Base-by-base conservation (phyloP, 495 filamentous ascomycete species). In the Ramalina intermedia region DNA sequence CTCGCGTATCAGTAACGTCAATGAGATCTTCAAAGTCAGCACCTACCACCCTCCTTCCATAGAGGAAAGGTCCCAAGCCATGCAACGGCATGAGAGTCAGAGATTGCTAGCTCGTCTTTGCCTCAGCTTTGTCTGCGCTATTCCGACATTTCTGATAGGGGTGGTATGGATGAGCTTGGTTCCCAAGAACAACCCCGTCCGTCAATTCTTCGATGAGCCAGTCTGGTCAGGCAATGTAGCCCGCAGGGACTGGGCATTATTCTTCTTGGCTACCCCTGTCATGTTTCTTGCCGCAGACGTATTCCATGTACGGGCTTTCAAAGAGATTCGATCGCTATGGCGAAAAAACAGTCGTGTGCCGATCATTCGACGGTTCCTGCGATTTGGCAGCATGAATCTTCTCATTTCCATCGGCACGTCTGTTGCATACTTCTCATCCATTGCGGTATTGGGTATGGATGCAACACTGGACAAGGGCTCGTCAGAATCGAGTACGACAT, bases 331-430 rank as follows among this genome's bases (percentile, higher is more conserved):
- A 49, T 74, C 80, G 0, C 63, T 95, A 21, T 96, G 90, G 90
- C 71, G 85, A 27, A 78, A 65, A n/a, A 75, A 79, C 40, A 96
- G 87, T 61, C 75, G 71, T 8, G 79, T 82, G 2, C 88, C 89
- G 0, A 59, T 94, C 9, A 56, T 85, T 18, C 75, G 80, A 49
- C 70, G 91, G 16, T 88, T 96, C 55, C 90, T 88, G 55, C 79
- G 85, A 13, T 96, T 96, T 56, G 90, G 90, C 13, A 95, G 88
- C 65, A 96, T 96, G 90, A 93, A 95, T 57, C 79, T 91, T 61
- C 72, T 96, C 49, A 85, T 96, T 57, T 93, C 84, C 9, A 69
- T 90, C 13, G 90, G 91, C 8, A 94, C 91, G 1, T 78, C 78
- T 5, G 84, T 96, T 41, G 90, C 90, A 1, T 96, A 96, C 58